Percentiles rank a stretch among this genome's conserved stretches.
Evolutionary conservation across 2,329 filamentous ascomycete species (phyloP).

Genomic region (Pseudonectria foliicola): DNA sequence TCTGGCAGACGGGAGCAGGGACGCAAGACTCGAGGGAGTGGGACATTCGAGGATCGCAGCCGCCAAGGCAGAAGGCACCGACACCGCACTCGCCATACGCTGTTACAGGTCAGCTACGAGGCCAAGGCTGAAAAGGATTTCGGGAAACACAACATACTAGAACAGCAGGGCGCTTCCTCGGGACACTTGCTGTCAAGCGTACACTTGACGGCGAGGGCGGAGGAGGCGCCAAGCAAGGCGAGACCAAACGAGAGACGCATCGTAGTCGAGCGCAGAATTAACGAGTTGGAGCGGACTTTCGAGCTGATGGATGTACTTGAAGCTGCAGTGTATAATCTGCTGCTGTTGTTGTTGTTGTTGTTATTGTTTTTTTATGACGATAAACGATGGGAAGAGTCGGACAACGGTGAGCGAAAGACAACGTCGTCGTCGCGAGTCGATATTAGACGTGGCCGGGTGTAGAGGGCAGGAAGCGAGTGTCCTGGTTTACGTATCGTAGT

Average conservation of each 20-base stretch:
- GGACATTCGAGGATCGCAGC: slow-evolving; percentile 84
- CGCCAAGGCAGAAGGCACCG: slow-evolving; percentile 91
- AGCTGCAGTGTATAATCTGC: too few relatives aligned
- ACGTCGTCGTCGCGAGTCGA: too few relatives aligned
- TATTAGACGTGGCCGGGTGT: too few relatives aligned
- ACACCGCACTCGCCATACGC: slow-evolving; percentile 91
- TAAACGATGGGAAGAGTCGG: too few relatives aligned
- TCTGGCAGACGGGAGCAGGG: slow-evolving; percentile 75
- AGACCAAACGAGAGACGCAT: slow-evolving; percentile 28
- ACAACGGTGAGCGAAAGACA: too few relatives aligned
- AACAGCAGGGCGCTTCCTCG: slow-evolving; percentile 66
- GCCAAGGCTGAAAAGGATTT: too few relatives aligned
- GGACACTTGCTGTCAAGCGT: slow-evolving; percentile 57
- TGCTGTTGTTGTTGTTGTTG: too few relatives aligned
- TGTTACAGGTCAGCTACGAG: slow-evolving; percentile 32
- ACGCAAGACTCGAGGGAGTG: slow-evolving; percentile 78
- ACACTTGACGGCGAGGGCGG: slow-evolving; percentile 34
- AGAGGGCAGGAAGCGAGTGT: too few relatives aligned
- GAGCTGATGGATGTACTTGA: too few relatives aligned
- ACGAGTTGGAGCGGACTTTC: too few relatives aligned
- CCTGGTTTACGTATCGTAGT: too few relatives aligned
- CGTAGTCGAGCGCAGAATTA: slow-evolving; percentile 11
- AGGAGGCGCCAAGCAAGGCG: slow-evolving; percentile 26
- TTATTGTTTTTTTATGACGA: too few relatives aligned
- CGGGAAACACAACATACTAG: slow-evolving; percentile 66